Evolutionary conservation across 495 filamentous ascomycete species (phyloP).

Genomic region (Lentithecium fluviatile): DNA sequence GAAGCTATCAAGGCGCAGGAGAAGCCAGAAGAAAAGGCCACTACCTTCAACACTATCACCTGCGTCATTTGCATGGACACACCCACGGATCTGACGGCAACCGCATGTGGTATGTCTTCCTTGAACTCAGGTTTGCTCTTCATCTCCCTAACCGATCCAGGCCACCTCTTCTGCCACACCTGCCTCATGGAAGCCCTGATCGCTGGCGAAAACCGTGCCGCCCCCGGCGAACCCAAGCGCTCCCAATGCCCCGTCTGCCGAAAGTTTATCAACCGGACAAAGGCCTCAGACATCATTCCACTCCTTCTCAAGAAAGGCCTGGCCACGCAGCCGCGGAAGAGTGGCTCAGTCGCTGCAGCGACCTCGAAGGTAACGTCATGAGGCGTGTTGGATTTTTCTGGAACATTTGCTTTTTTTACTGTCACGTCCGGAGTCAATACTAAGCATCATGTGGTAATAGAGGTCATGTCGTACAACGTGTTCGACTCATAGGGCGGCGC

Average conservation of each 20-base stretch:
- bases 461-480: too few species aligned
- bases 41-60: constrained; percentile 57
- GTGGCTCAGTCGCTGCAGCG: background rate
- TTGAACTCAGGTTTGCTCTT: constrained; percentile 5
- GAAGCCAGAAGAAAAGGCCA: constrained; percentile 52
- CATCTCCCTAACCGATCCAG: constrained; percentile 47
- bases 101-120: constrained; percentile 71
- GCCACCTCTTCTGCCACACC: constrained; percentile 81
- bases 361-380: background rate
- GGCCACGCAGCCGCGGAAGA: constrained; percentile 34
- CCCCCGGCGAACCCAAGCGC: constrained; percentile 27
- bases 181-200: constrained; percentile 76
- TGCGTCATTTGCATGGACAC: constrained; percentile 89
- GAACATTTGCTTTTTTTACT: background rate
- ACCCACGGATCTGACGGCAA: constrained; percentile 69
- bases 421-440: too few species aligned
- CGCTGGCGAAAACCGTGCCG: constrained; percentile 51
- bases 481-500: too few species aligned
- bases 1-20: constrained; percentile 53
- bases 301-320: constrained; percentile 37
- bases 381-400: background rate
- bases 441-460: too few species aligned
- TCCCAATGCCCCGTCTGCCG: constrained; percentile 45
- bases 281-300: constrained; percentile 35
- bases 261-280: constrained; percentile 36